Conservation (phyloP, 305 asterid species). For the Fraxinus nigra region DNA sequence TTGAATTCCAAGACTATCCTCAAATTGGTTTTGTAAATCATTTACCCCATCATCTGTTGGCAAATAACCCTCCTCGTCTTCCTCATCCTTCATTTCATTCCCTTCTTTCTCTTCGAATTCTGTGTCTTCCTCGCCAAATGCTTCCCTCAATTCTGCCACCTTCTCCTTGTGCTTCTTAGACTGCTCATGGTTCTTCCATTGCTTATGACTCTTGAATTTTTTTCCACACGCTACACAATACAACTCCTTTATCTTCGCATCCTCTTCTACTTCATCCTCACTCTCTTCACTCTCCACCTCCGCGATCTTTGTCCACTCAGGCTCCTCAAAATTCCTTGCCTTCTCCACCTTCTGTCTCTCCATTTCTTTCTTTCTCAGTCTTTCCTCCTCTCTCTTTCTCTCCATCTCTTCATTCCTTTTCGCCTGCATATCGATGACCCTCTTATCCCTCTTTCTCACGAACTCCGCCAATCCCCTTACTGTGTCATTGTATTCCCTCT, state of each 20-base stretch:
- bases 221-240: slow-evolving; percentile 87
- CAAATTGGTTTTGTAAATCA: slow-evolving; percentile 48
- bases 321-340: slow-evolving; percentile 68
- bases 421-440: slow-evolving; percentile 87
- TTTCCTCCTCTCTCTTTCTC: slow-evolving; percentile 72
- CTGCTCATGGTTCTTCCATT: slow-evolving; percentile 96
- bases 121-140: slow-evolving; percentile 66
- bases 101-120: slow-evolving; percentile 40
- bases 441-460: slow-evolving; percentile 86
- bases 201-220: slow-evolving; percentile 92
- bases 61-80: slow-evolving; percentile 37
- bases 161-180: slow-evolving; percentile 93
- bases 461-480: slow-evolving; percentile 86
- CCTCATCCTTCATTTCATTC: slow-evolving; percentile 34
- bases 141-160: slow-evolving; percentile 70
- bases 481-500: slow-evolving; percentile 81
- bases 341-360: slow-evolving; percentile 78
- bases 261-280: slow-evolving; percentile 50
- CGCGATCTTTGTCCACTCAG: slow-evolving; percentile 76
- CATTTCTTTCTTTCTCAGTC: slow-evolving; percentile 66
- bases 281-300: slow-evolving; percentile 55
- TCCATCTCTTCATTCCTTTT: slow-evolving; percentile 85
- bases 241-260: slow-evolving; percentile 48
- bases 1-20: slow-evolving; percentile 38
- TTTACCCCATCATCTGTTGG: slow-evolving; percentile 54